Evolutionary conservation across 2,329 filamentous ascomycete genomes (phyloP), one percentile per base, ranked within the genome.

Genomic region (Diaporthe vexans): DNA sequence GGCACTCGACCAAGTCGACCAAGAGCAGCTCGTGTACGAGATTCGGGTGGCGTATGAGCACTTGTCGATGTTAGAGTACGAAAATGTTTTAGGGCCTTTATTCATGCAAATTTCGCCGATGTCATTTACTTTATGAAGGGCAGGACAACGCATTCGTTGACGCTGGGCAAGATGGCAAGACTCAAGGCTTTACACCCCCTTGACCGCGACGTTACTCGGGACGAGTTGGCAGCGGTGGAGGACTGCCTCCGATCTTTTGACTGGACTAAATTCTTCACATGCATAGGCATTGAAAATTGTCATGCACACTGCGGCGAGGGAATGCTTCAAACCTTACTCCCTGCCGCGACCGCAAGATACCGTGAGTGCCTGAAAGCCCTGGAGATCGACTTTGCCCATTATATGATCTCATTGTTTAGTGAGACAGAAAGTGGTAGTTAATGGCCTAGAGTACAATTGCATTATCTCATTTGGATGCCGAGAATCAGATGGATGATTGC

Each of bases 181-280:
- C 43, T n/a, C 19, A 35, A 51, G 61, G 35, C 43, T n/a, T 24
- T 67, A 21, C 48, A 35, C 11, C 43, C 43, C 4, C 11, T 6
- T 19, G 61, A 67, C 3, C 61, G 51, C 11, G 61, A 43, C 11
- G 43, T 51, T 29, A 67, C 43, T 17, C 11, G 6, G 15, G 29
- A 51, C 33, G 46, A 67, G 10, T 19, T 52, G 61, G 61, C 46
- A 3, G 52, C 46, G 46, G 46, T 52, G 46, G 61, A 67, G 29
- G 46, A 52, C 46, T 67, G 46, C 15, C 61, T 67, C 29, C 17
- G 29, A 17, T 37, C 46, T 52, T 52, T 52, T 43, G 33, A 52
- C 46, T 67, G 29, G 46, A 37, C 13, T 8, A 37, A 3, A 37
- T 37, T 7, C 61, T 52, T 0, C 7, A 37, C 4, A 15, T 1